Percentiles rank a stretch among this genome's conserved stretches.
Conservation (phyloP, 495 filamentous ascomycete genomes). For the Podospora sp. region DNA sequence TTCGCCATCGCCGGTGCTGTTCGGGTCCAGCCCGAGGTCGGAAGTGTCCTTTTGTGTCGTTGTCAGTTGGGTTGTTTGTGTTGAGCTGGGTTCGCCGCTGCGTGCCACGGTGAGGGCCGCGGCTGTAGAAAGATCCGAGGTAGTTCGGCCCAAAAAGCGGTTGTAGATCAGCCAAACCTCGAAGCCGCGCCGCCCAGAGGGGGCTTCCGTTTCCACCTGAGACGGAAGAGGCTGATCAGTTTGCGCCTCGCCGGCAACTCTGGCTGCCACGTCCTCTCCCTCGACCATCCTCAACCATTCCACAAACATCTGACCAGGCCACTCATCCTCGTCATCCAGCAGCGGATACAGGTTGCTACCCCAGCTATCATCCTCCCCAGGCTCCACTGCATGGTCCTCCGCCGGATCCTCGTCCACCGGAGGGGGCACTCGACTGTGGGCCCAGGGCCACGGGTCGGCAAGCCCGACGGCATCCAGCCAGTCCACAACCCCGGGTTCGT, state of each 20-base stretch:
- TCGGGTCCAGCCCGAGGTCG: neutral
- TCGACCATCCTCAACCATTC: neutral
- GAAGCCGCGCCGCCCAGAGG: neutral
- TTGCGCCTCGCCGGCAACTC: neutral
- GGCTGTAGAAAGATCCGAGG: neutral
- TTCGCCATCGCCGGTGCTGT: neutral
- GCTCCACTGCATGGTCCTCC: no score
- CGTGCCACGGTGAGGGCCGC: neutral
- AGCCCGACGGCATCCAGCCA: neutral
- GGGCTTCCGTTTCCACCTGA: neutral
- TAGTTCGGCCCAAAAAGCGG: neutral
- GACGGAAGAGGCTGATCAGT: neutral
- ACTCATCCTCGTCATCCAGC: neutral
- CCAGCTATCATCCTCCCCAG: neutral
- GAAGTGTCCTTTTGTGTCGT: neutral
- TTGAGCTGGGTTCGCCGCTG: neutral
- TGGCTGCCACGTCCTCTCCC: neutral
- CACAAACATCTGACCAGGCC: neutral
- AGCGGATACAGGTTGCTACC: neutral
- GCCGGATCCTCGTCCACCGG: neutral
- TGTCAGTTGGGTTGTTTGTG: neutral
- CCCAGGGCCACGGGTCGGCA: neutral
- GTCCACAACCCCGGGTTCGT: neutral
- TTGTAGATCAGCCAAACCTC: slow-evolving; percentile 1
- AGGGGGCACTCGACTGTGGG: neutral